These are phyloP conservation scores for Xylaria sp. DNA, from an alignment of 2,329 filamentous ascomycete species.

Conservation along the genomic window DNA sequence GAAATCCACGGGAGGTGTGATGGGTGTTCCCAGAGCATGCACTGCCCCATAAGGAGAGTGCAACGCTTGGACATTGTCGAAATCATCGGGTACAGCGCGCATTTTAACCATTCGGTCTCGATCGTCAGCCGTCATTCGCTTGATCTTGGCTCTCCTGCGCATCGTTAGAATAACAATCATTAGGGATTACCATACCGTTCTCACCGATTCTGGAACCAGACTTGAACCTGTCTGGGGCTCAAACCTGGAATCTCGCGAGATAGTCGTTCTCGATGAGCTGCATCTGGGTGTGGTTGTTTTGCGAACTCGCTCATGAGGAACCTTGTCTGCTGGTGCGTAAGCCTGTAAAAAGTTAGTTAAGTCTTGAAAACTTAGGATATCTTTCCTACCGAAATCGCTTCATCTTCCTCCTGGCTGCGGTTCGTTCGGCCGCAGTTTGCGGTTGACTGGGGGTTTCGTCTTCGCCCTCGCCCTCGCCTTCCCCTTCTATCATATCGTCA, in stretches of 20 bases:
- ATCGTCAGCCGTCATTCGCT: conserved; percentile 76
- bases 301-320: conserved; percentile 98
- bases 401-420: conserved; percentile 68
- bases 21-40: conserved; percentile 61
- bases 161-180: conserved; percentile 39
- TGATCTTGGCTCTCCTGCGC: conserved; percentile 74
- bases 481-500: conserved; percentile 64
- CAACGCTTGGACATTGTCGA: conserved; percentile 75
- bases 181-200: conserved; percentile 44
- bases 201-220: conserved; percentile 98
- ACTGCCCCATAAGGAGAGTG: conserved; percentile 75
- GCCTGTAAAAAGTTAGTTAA: conserved; percentile 64
- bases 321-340: conserved; percentile 96
- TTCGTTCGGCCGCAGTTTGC: conserved; percentile 61
- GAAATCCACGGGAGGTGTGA: conserved; percentile 63
- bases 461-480: conserved; percentile 56
- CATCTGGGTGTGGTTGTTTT: conserved; percentile 93
- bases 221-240: conserved; percentile 92
- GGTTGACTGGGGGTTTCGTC: conserved; percentile 68
- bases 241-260: conserved; percentile 91
- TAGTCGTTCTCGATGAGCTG: conserved; percentile 86
- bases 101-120: conserved; percentile 78
- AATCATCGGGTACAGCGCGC: conserved; percentile 76
- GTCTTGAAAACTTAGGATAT: conserved; percentile 12
- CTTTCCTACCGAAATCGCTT: conserved; percentile 78